phyloP scores from a whole-genome alignment of 2,329 filamentous ascomycete species.

The Clonostachys chloroleuca region DNA sequence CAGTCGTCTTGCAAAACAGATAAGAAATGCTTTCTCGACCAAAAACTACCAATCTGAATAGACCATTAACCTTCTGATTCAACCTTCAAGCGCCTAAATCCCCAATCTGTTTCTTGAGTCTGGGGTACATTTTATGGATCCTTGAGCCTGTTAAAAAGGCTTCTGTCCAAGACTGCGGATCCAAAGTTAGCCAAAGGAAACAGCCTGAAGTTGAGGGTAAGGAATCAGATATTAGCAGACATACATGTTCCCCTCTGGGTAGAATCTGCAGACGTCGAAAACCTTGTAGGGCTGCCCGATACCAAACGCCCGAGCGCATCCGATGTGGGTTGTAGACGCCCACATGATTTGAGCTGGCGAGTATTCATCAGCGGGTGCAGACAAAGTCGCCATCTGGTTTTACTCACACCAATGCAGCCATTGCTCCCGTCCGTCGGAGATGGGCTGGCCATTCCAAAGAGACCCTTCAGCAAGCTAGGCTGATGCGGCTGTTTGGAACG shows the following conservation, averaged over 20 bases:
- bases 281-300: conserved; percentile 22
- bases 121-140: too few relatives aligned
- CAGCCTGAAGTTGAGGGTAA: background rate
- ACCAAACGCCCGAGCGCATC: conserved; percentile 23
- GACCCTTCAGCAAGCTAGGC: conserved; percentile 22
- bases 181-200: too few relatives aligned
- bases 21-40: too few relatives aligned
- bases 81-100: too few relatives aligned
- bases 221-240: conserved; percentile 7
- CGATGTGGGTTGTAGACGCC: conserved; percentile 22
- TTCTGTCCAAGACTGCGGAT: conserved; percentile 15
- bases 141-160: conserved; percentile 11
- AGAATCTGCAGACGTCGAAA: conserved; percentile 26
- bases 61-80: too few relatives aligned
- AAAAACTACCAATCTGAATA: too few relatives aligned
- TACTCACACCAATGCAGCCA: conserved; percentile 30
- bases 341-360: conserved; percentile 28
- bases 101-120: too few relatives aligned
- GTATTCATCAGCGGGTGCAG: background rate
- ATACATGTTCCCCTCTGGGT: conserved; percentile 27
- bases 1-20: too few relatives aligned
- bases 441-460: conserved; percentile 19
- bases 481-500: conserved; percentile 18
- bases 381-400: background rate
- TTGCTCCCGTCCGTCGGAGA: conserved; percentile 21